These are phyloP conservation scores for Solanum clarkiae DNA, from an alignment of 257 asterid genomes.

Conservation along the genomic window DNA sequence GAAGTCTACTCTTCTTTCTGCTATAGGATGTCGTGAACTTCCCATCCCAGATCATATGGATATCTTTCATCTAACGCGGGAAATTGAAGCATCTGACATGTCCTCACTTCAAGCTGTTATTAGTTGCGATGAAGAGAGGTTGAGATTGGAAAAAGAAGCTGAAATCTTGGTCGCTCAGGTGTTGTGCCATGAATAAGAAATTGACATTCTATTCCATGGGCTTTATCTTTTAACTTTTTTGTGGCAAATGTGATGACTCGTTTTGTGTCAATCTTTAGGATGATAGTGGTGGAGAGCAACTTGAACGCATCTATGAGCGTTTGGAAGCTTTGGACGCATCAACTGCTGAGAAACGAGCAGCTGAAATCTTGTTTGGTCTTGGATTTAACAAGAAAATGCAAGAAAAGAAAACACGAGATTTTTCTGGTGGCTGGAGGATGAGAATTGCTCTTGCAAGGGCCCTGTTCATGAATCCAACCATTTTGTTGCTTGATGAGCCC, in stretches of 20 bases:
- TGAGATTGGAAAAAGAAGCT: conserved; percentile 72
- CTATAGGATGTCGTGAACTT: conserved; percentile 86
- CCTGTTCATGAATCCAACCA: conserved; percentile 91
- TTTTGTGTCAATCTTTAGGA: conserved; percentile 30
- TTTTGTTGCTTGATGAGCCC: conserved; percentile 89
- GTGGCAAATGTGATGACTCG: not conserved
- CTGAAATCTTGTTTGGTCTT: conserved; percentile 88
- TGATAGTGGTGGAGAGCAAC: conserved; percentile 91
- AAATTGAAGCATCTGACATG: conserved; percentile 97
- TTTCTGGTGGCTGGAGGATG: conserved; percentile 99
- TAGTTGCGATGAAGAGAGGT: conserved; percentile 89
- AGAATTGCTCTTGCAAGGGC: conserved; percentile 97
- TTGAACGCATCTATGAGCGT: conserved; percentile 87
- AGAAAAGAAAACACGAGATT: conserved; percentile 81
- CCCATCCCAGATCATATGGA: conserved; percentile 99
- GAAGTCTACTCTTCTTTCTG: conserved; percentile 89
- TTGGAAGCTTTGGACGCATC: conserved; percentile 82
- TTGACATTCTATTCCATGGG: no score
- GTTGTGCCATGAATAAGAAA: not conserved
- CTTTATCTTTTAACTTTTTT: not conserved
- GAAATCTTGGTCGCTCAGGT: conserved; percentile 81
- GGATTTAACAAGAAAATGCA: conserved; percentile 91
- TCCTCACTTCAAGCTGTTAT: conserved; percentile 91
- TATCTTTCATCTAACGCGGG: conserved; percentile 76
- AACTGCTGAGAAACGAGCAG: conserved; percentile 98